A percentile compares a stretch with the other conserved stretches of the same genome.
These are phyloP conservation scores for Venturia carpophila DNA, from an alignment of 2,329 filamentous ascomycete genomes.

Conservation along the genomic window DNA sequence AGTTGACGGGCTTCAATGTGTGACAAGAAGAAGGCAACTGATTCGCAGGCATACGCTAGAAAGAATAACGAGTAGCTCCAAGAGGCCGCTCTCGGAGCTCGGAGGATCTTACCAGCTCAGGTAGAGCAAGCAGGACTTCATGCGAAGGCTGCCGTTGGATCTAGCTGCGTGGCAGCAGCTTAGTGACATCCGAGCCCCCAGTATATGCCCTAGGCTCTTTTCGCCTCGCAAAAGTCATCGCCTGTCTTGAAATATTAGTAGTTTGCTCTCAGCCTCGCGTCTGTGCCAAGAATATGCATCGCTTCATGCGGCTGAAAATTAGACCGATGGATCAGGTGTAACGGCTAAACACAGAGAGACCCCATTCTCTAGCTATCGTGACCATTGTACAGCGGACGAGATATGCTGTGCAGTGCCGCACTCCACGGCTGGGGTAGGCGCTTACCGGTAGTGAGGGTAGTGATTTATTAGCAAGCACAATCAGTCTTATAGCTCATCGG, in stretches of 20 bases:
- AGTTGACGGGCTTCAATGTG: background rate
- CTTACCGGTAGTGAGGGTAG: background rate
- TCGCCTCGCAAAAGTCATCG: background rate
- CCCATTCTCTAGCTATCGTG: background rate
- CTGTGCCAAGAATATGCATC: background rate
- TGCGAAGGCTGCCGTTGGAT: background rate
- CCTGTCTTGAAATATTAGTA: background rate
- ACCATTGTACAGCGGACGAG: background rate
- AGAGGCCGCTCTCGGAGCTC: background rate
- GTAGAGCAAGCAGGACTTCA: background rate
- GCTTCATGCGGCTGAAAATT: conserved; percentile 4
- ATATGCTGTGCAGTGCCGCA: background rate
- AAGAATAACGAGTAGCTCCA: background rate
- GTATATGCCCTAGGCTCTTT: background rate
- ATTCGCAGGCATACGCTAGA: background rate
- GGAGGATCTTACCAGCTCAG: background rate
- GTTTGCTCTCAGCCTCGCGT: background rate
- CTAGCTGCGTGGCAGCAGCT: background rate
- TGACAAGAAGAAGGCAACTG: background rate
- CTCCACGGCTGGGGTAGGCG: background rate
- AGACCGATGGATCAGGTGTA: background rate
- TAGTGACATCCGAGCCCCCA: background rate
- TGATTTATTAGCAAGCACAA: background rate
- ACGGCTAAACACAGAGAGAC: background rate
- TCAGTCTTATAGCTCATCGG: background rate